Evolutionary conservation across 768 basidiomycete genomes (phyloP).

Genomic region (Termitomyces sp.): DNA sequence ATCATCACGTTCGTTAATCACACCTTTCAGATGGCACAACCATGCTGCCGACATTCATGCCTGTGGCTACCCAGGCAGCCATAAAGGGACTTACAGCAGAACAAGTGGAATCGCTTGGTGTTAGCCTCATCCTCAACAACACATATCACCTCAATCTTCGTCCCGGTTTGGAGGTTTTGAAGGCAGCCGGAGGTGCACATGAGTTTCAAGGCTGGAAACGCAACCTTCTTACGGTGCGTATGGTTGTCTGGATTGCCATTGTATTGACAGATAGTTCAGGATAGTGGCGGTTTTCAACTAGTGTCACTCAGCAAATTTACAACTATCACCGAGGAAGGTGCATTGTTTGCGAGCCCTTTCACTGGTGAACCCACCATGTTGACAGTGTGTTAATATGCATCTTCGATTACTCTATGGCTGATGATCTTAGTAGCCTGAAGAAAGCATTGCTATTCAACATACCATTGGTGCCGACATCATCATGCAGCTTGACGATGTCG

Average conservation of each 20-base stretch:
- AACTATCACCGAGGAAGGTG: slow-evolving; percentile 84
- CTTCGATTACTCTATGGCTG: slow-evolving; percentile 4
- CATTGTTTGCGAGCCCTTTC: slow-evolving; percentile 80
- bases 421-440: slow-evolving; percentile 59
- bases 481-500: slow-evolving; percentile 92
- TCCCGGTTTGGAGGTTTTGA: slow-evolving; percentile 70
- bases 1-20: not conserved
- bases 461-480: slow-evolving; percentile 90
- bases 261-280: slow-evolving; percentile 34
- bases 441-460: slow-evolving; percentile 88
- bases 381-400: slow-evolving; percentile 46
- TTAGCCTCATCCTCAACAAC: slow-evolving; percentile 84
- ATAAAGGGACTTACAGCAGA: slow-evolving; percentile 88
- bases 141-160: slow-evolving; percentile 88
- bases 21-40: slow-evolving; percentile 61
- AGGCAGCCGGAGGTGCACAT: slow-evolving; percentile 80
- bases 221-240: slow-evolving; percentile 72
- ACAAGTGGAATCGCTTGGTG: slow-evolving; percentile 75
- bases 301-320: slow-evolving; percentile 83
- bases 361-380: slow-evolving; percentile 85
- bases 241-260: not conserved
- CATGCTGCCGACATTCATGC: slow-evolving; percentile 89
- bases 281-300: slow-evolving; percentile 88
- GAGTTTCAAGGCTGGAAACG: slow-evolving; percentile 84
- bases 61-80: slow-evolving; percentile 87